Evolutionary conservation across 768 basidiomycete species (phyloP), one percentile per base, ranked within the genome.

Genomic region (Atractiella rhizophila): DNA sequence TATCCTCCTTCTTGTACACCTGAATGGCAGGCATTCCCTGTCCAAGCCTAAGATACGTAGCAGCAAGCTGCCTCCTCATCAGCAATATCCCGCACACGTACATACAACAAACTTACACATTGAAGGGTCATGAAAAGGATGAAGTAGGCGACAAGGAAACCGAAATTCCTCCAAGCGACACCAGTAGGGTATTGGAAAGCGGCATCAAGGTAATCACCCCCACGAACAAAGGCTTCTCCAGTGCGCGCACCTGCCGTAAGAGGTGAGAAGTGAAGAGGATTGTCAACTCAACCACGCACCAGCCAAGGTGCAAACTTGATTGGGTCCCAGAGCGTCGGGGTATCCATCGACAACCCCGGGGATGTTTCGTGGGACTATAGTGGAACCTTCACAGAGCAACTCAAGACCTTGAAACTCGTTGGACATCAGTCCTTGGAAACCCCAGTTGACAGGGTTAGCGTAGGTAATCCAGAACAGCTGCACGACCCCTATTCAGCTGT

Each of bases 241-340:
- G 66, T n/a, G n/a, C n/a, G n/a, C n/a, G n/a, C n/a, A n/a, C n/a
- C n/a, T n/a, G n/a, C n/a, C n/a, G n/a, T n/a, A n/a, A n/a, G n/a
- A n/a, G n/a, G n/a, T n/a, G n/a, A n/a, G n/a, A n/a, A n/a, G n/a
- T n/a, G n/a, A n/a, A n/a, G 57, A 13, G 37, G 37, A 35, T 20
- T 36, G 23, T 24, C 32, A n/a, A 25, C 28, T 18, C 6, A 4
- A 55, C 18, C 50, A 1, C 7, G 76, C 60, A n/a, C 80, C 79
- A 42, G 66, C 67, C 18, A 82, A 59, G 0, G 77, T 77, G 57
- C 81, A 83, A 9, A 68, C 69, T 60, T 83, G 81, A 49, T 81
- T 74, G 2, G 66, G 56, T 13, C 73, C 48, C 3, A 44, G 35
- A 5, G 64, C 70, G 46, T 51, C 70, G 68, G 74, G 71, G 56